Base-by-base conservation (phyloP, 345 rosid genomes). In the Sonneratia caseolaris region DNA sequence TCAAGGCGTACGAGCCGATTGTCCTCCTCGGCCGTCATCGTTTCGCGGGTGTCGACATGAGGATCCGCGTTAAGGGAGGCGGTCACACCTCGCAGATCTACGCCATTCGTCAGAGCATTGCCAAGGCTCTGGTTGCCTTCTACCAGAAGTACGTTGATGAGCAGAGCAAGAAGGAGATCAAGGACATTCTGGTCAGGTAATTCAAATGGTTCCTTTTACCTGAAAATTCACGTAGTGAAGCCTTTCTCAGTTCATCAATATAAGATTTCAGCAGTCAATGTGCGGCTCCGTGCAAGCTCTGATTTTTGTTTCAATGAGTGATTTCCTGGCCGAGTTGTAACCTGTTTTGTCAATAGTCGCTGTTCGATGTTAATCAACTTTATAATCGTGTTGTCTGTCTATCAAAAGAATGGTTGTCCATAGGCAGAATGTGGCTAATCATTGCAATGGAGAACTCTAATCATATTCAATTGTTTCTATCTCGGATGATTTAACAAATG, bases 61-160 rank as follows among this genome's bases (percentile, higher is more conserved):
- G 92, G 77, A 86, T 87, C 74, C 84, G 89, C 19, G 92, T 87
- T 57, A 87, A 87, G 72, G 89, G 89, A 7, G 91, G 91, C 24
- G 91, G 91, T 3, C 86, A 87, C 81, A 85, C 89, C 8, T 85
- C 89, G 56, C 98, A 92, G 88, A 89, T 92, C 55, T 92, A 90
- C 74, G 98, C 98, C 0, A 92, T 92, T 51, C 82, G 98, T 55
- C 98, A 92, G 86, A 90, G 96, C 78, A 92, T 92, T 4, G 94
- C 96, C 0, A 92, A 92, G 81, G 96, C 98, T 10, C 82, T 92
- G 1, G 96, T 92, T 12, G 94, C 96, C 1, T 90, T 76, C 40
- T 90, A 86, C 82, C 96, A 92, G 89, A 92, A 92, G 89, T 87
- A 71, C 49, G 95, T 88, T 6, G 96, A 92, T 24, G 98, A 90